Evolutionary conservation across 805 yeast species (phyloP), one percentile per base, ranked within the genome.

Genomic region (Schwanniomyces polymorphus): DNA sequence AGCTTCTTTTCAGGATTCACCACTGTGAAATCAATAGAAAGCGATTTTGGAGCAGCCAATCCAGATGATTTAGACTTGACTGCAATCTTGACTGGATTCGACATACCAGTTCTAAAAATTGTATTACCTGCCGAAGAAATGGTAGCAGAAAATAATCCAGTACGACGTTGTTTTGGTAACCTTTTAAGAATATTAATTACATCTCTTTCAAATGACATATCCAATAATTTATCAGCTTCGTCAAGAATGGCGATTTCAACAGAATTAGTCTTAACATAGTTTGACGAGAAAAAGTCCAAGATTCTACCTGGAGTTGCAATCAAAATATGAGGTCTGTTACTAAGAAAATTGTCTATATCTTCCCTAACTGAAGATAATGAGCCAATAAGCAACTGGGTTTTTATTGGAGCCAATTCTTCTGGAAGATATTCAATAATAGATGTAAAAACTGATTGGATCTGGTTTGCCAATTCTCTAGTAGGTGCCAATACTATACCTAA

Each of bases 111-210:
- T 48, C 86, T 82, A 62, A 90, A 89, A 23, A 94, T 81, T 43
- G 82, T 81, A 29, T 79, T 75, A 9, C 94, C 90, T 0, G 97
- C 94, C 46, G 88, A 84, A 6, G 88, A 80, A 43, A 94, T 82
- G 0, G 99, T 94, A 1, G 99, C 99, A 1, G 97, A 90, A 61
- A 92, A 92, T 16, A 92, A 71, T 1, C 98, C 99, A 0, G 96
- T 90, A 59, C 99, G 78, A 58, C 96, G 82, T 68, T 92, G 99
- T 55, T 88, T 86, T 0, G 99, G 99, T 26, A 94, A 69, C 39
- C 77, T 63, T 28, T 80, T 74, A 34, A 92, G 70, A 26, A 92
- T 88, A 27, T 76, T 71, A 38, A 84, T 81, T 38, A 88, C 81
- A 38, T 90, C 91, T 37, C 72, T 74, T 25, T 79, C 80, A 61